A percentile compares a stretch with the other conserved stretches of the same genome.
phyloP scores from a whole-genome alignment of 768 basidiomycete species.

The Punctularia strigosozonata region DNA sequence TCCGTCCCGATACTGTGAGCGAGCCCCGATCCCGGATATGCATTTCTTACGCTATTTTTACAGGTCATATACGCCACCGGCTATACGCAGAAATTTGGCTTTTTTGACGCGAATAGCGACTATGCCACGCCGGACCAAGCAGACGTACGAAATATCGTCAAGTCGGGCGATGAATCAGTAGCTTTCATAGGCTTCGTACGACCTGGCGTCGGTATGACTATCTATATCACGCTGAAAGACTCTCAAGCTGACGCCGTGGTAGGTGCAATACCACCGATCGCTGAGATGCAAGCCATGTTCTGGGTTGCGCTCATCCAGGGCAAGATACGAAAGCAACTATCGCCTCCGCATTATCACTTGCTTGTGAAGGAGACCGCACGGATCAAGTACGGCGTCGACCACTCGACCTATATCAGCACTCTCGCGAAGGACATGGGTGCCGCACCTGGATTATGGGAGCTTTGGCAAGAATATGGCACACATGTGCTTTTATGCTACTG shows the following conservation, averaged over 20 bases:
- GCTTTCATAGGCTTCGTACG: slow-evolving; percentile 47
- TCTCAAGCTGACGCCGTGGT: slow-evolving; percentile 9
- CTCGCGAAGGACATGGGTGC: slow-evolving; percentile 46
- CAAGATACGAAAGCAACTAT: slow-evolving; percentile 27
- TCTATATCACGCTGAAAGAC: background rate
- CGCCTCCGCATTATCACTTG: slow-evolving; percentile 40
- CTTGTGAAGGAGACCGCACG: slow-evolving; percentile 36
- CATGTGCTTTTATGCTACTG: slow-evolving; percentile 43
- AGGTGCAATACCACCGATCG: slow-evolving; percentile 47
- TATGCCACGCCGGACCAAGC: slow-evolving; percentile 31
- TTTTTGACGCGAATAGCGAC: slow-evolving; percentile 23
- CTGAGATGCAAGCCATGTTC: slow-evolving; percentile 49
- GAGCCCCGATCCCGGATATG: too few relatives aligned
- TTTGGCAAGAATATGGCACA: slow-evolving; percentile 36
- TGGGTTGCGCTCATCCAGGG: slow-evolving; percentile 40
- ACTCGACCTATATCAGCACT: slow-evolving; percentile 42
- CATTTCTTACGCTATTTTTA: too few relatives aligned
- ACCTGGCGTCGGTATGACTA: slow-evolving; percentile 39
- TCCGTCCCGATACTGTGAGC: slow-evolving; percentile 38
- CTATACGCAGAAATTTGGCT: slow-evolving; percentile 32
- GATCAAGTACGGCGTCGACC: slow-evolving; percentile 51
- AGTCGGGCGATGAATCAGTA: slow-evolving; percentile 30
- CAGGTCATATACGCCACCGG: slow-evolving; percentile 39
- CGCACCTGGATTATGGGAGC: slow-evolving; percentile 33
- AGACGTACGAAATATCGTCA: slow-evolving; percentile 31